A percentile compares a stretch with the other conserved stretches of the same genome.
Evolutionary conservation across 2,329 filamentous ascomycete genomes (phyloP).

Genomic region (Alternaria gansuensis): DNA sequence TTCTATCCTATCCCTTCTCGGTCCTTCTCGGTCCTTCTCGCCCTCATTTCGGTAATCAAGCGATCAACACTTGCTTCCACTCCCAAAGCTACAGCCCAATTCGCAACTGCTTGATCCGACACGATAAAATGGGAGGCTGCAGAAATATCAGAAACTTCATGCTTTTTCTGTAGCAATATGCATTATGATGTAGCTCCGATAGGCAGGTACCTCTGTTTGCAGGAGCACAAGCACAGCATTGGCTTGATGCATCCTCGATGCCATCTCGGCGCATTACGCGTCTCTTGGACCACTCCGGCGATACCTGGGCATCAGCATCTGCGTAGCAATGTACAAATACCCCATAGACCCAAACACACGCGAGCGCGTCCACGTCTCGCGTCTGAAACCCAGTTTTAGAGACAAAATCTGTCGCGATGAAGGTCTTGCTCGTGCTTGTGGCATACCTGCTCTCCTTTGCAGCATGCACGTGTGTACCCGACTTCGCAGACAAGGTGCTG

Average conservation of each 20-base stretch:
- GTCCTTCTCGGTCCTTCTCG: not conserved
- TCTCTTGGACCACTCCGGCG: not conserved
- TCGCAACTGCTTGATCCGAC: not conserved
- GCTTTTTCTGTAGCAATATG: not conserved
- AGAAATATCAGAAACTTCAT: not conserved
- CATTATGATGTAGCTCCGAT: not conserved
- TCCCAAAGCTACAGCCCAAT: not conserved
- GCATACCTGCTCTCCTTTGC: conserved; percentile 11
- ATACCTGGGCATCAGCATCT: not conserved
- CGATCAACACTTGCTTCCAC: not conserved
- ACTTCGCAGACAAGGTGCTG: conserved; percentile 34
- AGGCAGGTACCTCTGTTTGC: not conserved
- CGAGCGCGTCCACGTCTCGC: not conserved
- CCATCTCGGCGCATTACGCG: not conserved
- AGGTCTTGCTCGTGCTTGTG: conserved; percentile 5
- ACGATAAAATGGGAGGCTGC: not conserved
- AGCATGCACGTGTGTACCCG: conserved; percentile 36
- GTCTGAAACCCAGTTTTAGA: not conserved
- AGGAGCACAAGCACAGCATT: not conserved
- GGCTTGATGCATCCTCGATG: not conserved
- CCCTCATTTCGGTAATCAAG: not conserved
- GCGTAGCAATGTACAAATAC: conserved; percentile 3
- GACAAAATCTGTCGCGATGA: not conserved
- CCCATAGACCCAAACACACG: not conserved
- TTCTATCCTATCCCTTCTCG: not conserved